Conservation (phyloP, 352 stramenopile species). For the Pelagophyceae sp. region DNA sequence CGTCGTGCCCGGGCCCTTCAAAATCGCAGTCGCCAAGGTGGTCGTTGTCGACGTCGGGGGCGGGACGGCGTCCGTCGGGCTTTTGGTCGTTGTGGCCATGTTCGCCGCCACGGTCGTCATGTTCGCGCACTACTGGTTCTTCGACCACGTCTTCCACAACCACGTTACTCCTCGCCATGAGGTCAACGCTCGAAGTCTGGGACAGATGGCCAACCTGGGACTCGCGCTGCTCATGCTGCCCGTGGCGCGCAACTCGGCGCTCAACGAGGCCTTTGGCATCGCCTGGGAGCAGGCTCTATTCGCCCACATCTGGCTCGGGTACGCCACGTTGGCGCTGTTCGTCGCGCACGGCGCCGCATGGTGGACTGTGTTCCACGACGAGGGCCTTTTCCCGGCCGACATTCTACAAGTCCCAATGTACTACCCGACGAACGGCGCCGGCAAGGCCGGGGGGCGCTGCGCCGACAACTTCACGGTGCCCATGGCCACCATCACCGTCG, state of each 20-base stretch:
- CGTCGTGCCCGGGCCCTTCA: neutral
- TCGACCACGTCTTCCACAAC: constrained; percentile 10
- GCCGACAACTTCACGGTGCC: constrained; percentile 34
- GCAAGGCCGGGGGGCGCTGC: constrained; percentile 15
- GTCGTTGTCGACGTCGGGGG: constrained; percentile 6
- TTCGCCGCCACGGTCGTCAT: constrained; percentile 8
- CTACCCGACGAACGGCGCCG: constrained; percentile 26
- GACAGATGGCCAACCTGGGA: constrained; percentile 28
- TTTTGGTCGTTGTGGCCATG: constrained; percentile 12
- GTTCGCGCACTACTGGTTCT: constrained; percentile 23
- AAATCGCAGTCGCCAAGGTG: neutral
- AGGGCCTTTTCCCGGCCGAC: neutral
- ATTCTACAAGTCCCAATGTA: neutral
- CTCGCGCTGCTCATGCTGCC: constrained; percentile 29
- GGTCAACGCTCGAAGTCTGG: no score
- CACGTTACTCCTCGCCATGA: no score
- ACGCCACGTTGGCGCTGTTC: constrained; percentile 22
- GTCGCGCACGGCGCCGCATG: constrained; percentile 22
- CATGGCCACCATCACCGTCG: constrained; percentile 25
- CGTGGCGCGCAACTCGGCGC: constrained; percentile 23
- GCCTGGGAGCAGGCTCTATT: constrained; percentile 25
- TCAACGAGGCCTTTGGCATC: constrained; percentile 25
- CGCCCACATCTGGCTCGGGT: constrained; percentile 19
- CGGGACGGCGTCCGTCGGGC: constrained; percentile 7
- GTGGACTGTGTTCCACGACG: constrained; percentile 8